These are phyloP conservation scores for Cladophialophora chaetospira DNA, from an alignment of 2,329 filamentous ascomycete genomes.

Conservation along the genomic window DNA sequence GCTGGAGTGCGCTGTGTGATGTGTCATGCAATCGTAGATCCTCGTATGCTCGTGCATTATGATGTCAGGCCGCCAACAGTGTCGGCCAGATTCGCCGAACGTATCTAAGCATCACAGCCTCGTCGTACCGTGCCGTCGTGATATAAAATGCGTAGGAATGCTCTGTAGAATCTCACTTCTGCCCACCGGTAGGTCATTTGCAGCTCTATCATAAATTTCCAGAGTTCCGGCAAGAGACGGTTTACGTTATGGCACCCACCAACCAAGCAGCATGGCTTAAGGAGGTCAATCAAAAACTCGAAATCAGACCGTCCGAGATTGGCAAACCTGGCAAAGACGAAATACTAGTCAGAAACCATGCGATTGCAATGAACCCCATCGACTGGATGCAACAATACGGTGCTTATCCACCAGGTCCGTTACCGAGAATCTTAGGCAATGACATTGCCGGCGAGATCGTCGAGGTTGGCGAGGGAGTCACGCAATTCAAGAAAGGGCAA, in stretches of 20 bases:
- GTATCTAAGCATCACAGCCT: neutral
- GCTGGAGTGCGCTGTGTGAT: too few species aligned
- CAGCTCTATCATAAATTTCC: too few species aligned
- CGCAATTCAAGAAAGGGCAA: conserved; percentile 36
- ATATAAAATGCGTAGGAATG: too few species aligned
- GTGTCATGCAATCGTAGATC: neutral
- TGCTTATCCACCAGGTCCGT: conserved; percentile 27
- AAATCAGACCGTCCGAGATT: conserved; percentile 28
- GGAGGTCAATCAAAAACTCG: conserved; percentile 24
- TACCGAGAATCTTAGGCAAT: conserved; percentile 36
- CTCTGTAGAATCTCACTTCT: too few species aligned
- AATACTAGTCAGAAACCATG: conserved; percentile 33
- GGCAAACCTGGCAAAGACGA: conserved; percentile 26
- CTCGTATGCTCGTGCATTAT: neutral
- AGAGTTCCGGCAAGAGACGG: too few species aligned
- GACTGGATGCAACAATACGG: conserved; percentile 41
- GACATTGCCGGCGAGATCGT: conserved; percentile 37
- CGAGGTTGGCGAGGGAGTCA: conserved; percentile 35
- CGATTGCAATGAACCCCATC: conserved; percentile 36
- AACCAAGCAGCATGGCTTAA: conserved; percentile 30
- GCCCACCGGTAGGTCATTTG: too few species aligned
- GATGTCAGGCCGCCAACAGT: neutral
- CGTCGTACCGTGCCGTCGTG: neutral
- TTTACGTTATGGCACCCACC: conserved; percentile 27
- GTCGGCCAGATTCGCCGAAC: neutral